Base-by-base conservation (phyloP, 164 flowering plant species). In the Stephania cephalantha region DNA sequence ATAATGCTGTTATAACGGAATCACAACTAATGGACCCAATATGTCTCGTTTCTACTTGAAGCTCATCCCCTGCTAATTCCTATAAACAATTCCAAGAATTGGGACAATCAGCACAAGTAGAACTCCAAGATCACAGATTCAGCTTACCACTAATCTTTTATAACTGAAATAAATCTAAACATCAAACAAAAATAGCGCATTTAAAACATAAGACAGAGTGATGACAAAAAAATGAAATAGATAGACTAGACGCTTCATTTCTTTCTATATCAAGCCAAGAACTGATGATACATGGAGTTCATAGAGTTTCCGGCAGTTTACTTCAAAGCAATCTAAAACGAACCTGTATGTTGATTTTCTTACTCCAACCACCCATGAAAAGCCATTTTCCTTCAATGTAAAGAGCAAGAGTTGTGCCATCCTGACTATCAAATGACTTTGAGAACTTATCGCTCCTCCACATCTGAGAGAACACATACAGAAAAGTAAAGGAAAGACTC, bases 351-450 rank as follows among this genome's bases (percentile, higher is more conserved):
- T 76, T 80, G 52, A 92, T 76, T 68, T 61, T 87, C 83, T 86
- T 89, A 82, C 90, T 91, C 96, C 96, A 87, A 73, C 98, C 97
- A 74, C 95, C 98, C 25, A 85, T 83, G 73, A 90, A 89, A 12
- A 95, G 83, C 85, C 88, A 90, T 80, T 84, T 87, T 7, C 85
- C 97, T 44, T 85, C 83, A 86, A 85, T 76, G 70, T 71, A 77
- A 77, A 81, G 72, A 64, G 95, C 81, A 75, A 92, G 82, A 66
- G 87, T 81, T 30, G 99, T 86, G 74, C 95, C 91, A 61, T 74
- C 71, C 18, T 88, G 90, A 68, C 66, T 72, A 74, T 84, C 77
- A 45, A 45, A 75, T 20, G 89, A 85, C 73, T 78, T 87, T 79
- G 83, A 74, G 63, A 87, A 82, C 71, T 76, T 77, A 80, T 89